Conservation (phyloP, 2,329 filamentous ascomycete species). For the Thielaviopsis musarum region DNA sequence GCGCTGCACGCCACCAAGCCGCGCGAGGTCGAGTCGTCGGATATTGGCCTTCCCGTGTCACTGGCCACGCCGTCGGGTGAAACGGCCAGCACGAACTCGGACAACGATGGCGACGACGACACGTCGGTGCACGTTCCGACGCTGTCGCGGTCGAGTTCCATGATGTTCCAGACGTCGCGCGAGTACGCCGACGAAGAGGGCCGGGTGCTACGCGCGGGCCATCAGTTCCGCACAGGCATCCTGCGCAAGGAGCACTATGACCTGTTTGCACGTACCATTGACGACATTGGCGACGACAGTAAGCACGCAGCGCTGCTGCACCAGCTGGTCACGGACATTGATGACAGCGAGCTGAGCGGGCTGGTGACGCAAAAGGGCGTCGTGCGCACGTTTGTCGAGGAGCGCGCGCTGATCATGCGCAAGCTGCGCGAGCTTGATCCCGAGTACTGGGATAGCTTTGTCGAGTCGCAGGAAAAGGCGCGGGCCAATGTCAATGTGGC, state of each 20-base stretch:
- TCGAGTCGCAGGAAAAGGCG: constrained; percentile 43
- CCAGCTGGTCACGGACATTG: constrained; percentile 46
- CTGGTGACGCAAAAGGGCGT: constrained; percentile 41
- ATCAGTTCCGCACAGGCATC: constrained; percentile 37
- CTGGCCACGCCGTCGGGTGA: constrained; percentile 20
- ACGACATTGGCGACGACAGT: constrained; percentile 33
- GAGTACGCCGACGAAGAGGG: constrained; percentile 41
- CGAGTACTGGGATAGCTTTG: constrained; percentile 46
- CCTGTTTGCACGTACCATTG: constrained; percentile 28
- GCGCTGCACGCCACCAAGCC: background rate
- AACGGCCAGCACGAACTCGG: constrained; percentile 23
- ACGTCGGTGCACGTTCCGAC: constrained; percentile 25
- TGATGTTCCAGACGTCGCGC: constrained; percentile 31
- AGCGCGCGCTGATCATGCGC: constrained; percentile 32
- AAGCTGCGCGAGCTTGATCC: constrained; percentile 43
- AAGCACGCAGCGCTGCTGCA: constrained; percentile 36
- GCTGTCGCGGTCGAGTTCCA: constrained; percentile 35
- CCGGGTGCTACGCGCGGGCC: constrained; percentile 36
- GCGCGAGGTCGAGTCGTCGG: constrained; percentile 3
- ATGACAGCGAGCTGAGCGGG: constrained; percentile 38
- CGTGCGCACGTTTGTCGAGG: constrained; percentile 42
- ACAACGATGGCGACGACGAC: constrained; percentile 23
- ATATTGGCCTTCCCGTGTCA: constrained; percentile 15
- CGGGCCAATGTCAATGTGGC: constrained; percentile 31
- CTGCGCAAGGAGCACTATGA: constrained; percentile 35